These are phyloP conservation scores for Morella rubra DNA, from an alignment of 306 rosid genomes.

Conservation along the genomic window DNA sequence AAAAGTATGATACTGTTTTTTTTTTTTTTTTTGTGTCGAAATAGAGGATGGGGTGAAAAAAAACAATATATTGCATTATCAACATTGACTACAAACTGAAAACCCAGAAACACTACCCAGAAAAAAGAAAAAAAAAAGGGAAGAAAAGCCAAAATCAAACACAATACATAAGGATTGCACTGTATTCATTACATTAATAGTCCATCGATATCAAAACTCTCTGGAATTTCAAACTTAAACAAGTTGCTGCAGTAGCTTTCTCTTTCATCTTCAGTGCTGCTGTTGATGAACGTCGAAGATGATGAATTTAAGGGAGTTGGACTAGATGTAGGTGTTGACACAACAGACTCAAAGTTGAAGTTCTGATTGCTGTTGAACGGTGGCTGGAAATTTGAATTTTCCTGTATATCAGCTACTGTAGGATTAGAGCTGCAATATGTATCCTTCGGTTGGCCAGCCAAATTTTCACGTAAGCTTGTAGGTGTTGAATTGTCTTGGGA, in stretches of 20 bases:
- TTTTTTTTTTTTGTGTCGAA: not conserved
- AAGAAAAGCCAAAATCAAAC: too few relatives aligned
- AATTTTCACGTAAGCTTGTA: slow-evolving; percentile 29
- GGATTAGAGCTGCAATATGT: slow-evolving; percentile 22
- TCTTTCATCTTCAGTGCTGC: slow-evolving; percentile 72
- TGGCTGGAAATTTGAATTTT: slow-evolving; percentile 34
- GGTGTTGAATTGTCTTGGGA: slow-evolving; percentile 42
- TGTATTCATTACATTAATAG: slow-evolving; percentile 52
- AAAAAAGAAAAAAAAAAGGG: too few relatives aligned
- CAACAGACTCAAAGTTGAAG: slow-evolving; percentile 53
- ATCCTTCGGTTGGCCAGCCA: slow-evolving; percentile 34
- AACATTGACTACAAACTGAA: slow-evolving; percentile 1
- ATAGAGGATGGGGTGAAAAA: not conserved
- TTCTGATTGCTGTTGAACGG: slow-evolving; percentile 28
- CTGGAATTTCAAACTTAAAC: slow-evolving; percentile 84
- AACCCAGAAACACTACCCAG: too few relatives aligned
- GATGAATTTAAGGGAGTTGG: slow-evolving; percentile 65
- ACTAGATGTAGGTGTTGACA: slow-evolving; percentile 67
- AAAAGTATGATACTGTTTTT: too few relatives aligned
- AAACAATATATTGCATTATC: slow-evolving; percentile 19
- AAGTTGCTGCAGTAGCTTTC: slow-evolving; percentile 71
- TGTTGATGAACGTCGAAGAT: slow-evolving; percentile 43
- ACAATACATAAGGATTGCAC: too few relatives aligned
- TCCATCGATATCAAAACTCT: slow-evolving; percentile 66
- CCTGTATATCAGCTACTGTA: slow-evolving; percentile 33